Conservation (phyloP, 2,329 filamentous ascomycete genomes). For the Coniochaeta ligniaria region DNA sequence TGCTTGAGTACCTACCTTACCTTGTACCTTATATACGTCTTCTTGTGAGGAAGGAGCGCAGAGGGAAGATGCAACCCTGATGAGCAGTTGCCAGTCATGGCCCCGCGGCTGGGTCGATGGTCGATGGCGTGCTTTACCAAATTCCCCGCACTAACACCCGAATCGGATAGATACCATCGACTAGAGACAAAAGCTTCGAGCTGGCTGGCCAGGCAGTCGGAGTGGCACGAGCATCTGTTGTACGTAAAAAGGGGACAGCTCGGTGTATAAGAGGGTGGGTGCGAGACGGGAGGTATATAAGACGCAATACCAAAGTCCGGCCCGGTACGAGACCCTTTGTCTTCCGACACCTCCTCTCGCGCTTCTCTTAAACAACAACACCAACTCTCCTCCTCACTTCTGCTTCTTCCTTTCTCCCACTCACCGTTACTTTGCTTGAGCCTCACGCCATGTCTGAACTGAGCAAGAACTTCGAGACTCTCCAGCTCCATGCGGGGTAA, state of each 20-base stretch:
- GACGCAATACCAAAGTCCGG: not conserved
- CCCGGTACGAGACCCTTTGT: not conserved
- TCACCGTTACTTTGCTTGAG: no score
- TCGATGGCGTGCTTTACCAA: conserved; percentile 25
- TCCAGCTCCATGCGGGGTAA: conserved; percentile 81
- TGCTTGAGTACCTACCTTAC: no score
- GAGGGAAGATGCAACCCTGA: no score
- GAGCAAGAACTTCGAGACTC: conserved; percentile 68
- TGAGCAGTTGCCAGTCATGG: no score
- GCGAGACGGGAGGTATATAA: not conserved
- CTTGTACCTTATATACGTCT: no score
- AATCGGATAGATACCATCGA: conserved; percentile 4
- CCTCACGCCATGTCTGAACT: conserved; percentile 33
- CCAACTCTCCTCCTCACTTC: not conserved
- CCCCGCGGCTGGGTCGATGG: conserved; percentile 6
- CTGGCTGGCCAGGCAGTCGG: conserved; percentile 1
- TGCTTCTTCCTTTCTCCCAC: no score
- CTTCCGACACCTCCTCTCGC: not conserved
- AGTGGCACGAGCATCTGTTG: not conserved
- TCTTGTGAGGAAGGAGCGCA: not conserved
- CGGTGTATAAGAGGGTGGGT: not conserved
- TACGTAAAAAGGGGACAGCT: not conserved
- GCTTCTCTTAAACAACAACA: not conserved
- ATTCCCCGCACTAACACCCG: conserved; percentile 19
- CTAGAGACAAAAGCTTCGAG: not conserved